phyloP scores from a whole-genome alignment of 352 stramenopile species.

The Globisporangium apiculatum region DNA sequence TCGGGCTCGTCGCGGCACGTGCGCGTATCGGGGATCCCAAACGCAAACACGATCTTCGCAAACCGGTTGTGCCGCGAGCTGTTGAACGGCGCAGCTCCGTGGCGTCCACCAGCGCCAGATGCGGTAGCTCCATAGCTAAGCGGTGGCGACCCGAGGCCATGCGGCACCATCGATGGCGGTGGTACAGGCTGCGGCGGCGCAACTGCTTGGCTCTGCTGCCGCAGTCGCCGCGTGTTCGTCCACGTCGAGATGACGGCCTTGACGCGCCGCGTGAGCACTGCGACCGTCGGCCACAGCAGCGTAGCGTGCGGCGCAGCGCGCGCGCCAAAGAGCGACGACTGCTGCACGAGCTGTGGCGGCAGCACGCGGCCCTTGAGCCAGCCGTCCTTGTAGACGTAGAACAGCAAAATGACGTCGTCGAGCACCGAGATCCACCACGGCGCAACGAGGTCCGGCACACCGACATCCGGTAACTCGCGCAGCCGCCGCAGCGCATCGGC shows the following conservation, averaged over 20 bases:
- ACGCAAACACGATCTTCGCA: constrained; percentile 68
- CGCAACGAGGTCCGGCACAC: constrained; percentile 23
- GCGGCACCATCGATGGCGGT: background rate
- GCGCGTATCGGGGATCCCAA: constrained; percentile 65
- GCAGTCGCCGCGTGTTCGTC: constrained; percentile 23
- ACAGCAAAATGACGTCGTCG: constrained; percentile 67
- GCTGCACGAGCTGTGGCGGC: constrained; percentile 24
- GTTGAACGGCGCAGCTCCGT: background rate
- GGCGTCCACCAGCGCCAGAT: too few relatives aligned
- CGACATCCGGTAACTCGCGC: constrained; percentile 29
- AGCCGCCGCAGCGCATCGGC: constrained; percentile 36
- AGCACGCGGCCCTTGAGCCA: constrained; percentile 56
- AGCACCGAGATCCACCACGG: constrained; percentile 76
- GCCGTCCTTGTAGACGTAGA: constrained; percentile 60
- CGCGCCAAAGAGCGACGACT: constrained; percentile 48
- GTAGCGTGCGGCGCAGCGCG: constrained; percentile 23
- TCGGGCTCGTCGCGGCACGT: constrained; percentile 44
- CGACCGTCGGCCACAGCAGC: constrained; percentile 38
- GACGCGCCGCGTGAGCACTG: constrained; percentile 41
- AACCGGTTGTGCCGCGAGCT: constrained; percentile 55
- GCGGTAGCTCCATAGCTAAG: too few relatives aligned
- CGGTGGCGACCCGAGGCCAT: background rate
- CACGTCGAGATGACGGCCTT: constrained; percentile 47
- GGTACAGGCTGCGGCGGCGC: background rate
- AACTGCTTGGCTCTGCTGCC: background rate